Base-by-base conservation (phyloP, 2,329 filamentous ascomycete genomes). In the Neofusicoccum umdonicola region DNA sequence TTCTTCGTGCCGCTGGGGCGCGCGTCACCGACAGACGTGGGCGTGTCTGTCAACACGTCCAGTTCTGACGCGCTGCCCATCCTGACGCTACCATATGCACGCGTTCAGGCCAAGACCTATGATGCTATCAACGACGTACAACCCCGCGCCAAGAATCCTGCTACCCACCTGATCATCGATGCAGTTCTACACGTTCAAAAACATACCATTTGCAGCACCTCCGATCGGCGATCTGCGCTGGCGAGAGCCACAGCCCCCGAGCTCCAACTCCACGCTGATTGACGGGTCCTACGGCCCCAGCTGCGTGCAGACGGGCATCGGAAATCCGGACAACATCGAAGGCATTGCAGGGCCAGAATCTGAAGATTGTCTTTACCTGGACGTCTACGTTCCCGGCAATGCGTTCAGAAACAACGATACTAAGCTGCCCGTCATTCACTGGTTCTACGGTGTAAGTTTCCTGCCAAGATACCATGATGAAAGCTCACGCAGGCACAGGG, bases 301-400 rank as follows among this genome's bases (percentile, higher is more conserved):
- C 35, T 57, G 63, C 63, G 19, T 44, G 7, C 45, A 58, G 45
- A 60, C 51, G 3, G 63, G 63, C 19, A 62, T 52, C 35, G 48
- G 56, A 7, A 44, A 47, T n/a, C 61, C 41, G 5, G 19, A 22
- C 11, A 63, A 63, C 39, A 47, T 63, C 42, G 4, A 63, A 27
- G 39, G 41, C 27, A 47, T 37, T 41, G 2, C 41, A 3, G 39
- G 61, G 27, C 17, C 48, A 4, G n/a, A 39, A 15, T 70, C 69
- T 12, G 81, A 84, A 67, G 81, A 84, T 65, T 84, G 83, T 65
- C 75, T 84, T 2, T 82, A 82, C 67, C 77, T 84, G 12, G 81
- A 84, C 67, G 68, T 84, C n/a, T 80, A 79, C 47, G 81, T 82
- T 1, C 82, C 82, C 4, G 75, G 72, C 6, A 77, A 77, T 63